Percentiles rank a stretch among this genome's conserved stretches.
phyloP scores from a whole-genome alignment of 805 yeast species.

The Allodekkera sacchari region DNA sequence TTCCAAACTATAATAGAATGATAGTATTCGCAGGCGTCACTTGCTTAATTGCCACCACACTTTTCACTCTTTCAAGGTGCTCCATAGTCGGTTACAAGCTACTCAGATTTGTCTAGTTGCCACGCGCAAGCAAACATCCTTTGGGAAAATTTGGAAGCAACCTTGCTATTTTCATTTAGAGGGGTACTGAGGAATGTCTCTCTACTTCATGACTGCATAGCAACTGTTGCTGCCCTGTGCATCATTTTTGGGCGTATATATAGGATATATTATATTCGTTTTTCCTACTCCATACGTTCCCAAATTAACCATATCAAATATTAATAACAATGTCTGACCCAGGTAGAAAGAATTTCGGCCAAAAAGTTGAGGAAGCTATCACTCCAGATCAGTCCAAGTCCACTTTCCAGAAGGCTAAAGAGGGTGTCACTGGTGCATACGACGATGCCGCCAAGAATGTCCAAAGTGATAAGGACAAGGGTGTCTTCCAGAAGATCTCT shows the following conservation, averaged over 20 bases:
- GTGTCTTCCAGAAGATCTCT: constrained; percentile 56
- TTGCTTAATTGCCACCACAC: constrained; percentile 9
- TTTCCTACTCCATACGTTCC: too few relatives aligned
- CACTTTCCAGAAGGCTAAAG: constrained; percentile 59
- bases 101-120: constrained; percentile 20
- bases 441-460: constrained; percentile 54
- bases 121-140: too few relatives aligned
- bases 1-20: constrained; percentile 16
- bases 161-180: too few relatives aligned
- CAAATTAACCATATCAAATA: neutral
- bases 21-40: constrained; percentile 21
- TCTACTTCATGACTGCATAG: too few relatives aligned
- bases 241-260: too few relatives aligned
- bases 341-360: constrained; percentile 71
- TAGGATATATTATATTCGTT: too few relatives aligned
- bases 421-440: constrained; percentile 53
- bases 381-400: constrained; percentile 70
- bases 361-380: constrained; percentile 56
- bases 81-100: constrained; percentile 14
- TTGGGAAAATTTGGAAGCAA: too few relatives aligned
- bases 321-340: constrained; percentile 23
- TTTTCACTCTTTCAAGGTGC: constrained; percentile 10
- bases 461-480: constrained; percentile 63
- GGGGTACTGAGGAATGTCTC: too few relatives aligned
- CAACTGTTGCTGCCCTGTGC: too few relatives aligned